phyloP scores from a whole-genome alignment of 2,329 filamentous ascomycete species.

The Talaromyces albobiverticillius region DNA sequence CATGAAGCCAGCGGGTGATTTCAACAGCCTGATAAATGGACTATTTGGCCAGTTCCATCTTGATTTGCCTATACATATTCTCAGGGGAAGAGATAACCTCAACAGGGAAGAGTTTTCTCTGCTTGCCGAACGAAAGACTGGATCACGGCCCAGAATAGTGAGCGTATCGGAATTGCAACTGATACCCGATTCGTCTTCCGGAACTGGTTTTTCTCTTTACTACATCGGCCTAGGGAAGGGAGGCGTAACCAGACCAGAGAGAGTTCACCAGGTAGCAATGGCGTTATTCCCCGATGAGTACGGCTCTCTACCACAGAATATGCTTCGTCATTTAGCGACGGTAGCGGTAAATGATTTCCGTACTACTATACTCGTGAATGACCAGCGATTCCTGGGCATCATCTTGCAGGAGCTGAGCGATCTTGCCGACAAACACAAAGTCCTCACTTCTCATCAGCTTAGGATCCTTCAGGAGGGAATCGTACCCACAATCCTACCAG shows the following conservation, averaged over 20 bases:
- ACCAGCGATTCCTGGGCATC: slow-evolving; percentile 33
- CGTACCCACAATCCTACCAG: background rate
- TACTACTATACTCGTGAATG: slow-evolving; percentile 26
- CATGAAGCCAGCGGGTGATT: background rate
- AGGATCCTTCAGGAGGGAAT: background rate
- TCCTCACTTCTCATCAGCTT: background rate
- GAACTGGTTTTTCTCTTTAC: background rate
- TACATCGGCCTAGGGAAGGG: background rate
- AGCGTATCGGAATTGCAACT: background rate
- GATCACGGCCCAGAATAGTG: background rate
- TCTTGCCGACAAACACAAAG: background rate
- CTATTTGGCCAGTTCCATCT: slow-evolving; percentile 32
- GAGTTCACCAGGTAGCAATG: slow-evolving; percentile 9
- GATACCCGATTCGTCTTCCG: background rate
- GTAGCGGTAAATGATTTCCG: slow-evolving; percentile 31
- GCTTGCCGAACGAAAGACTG: background rate
- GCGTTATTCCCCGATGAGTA: slow-evolving; percentile 29
- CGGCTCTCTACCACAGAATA: slow-evolving; percentile 18
- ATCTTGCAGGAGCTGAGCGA: slow-evolving; percentile 20
- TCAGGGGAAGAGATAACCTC: slow-evolving; percentile 36
- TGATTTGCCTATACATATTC: slow-evolving; percentile 31
- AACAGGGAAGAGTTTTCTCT: slow-evolving; percentile 19
- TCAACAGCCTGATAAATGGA: slow-evolving; percentile 19
- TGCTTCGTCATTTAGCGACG: slow-evolving; percentile 22
- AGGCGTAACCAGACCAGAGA: background rate